Conservation (phyloP, 352 stramenopile genomes). For the Phytophthora nicotianae region DNA sequence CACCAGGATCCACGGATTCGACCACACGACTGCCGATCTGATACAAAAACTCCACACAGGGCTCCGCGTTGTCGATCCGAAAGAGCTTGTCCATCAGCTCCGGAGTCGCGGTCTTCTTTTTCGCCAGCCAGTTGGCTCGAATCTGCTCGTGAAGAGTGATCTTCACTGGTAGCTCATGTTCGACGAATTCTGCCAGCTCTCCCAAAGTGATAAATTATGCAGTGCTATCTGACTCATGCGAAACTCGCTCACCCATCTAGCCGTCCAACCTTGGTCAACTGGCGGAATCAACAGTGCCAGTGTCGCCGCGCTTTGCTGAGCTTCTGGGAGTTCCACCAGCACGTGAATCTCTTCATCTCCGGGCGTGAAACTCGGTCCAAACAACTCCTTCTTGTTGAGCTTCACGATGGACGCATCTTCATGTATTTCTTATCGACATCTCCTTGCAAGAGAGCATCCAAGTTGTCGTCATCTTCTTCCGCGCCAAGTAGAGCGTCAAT, state of each 20-base stretch:
- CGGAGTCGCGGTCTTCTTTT: constrained; percentile 23
- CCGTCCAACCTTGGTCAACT: constrained; percentile 6
- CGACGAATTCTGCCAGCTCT: constrained; percentile 2
- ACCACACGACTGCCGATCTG: constrained; percentile 22
- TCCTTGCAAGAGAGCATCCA: neutral
- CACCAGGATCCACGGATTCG: constrained; percentile 10
- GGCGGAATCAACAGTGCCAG: no score
- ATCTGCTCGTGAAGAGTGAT: neutral
- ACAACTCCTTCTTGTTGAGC: neutral
- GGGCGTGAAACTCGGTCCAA: neutral
- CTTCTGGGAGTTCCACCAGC: constrained; percentile 1
- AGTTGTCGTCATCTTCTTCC: constrained; percentile 3
- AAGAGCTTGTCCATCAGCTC: constrained; percentile 35
- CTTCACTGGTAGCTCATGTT: constrained; percentile 2
- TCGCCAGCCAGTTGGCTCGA: neutral
- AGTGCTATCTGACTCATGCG: neutral
- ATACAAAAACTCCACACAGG: constrained; percentile 26
- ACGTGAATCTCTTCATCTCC: constrained; percentile 5
- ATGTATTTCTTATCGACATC: neutral
- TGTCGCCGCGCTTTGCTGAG: no score
- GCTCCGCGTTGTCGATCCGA: constrained; percentile 21
- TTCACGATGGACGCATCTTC: constrained; percentile 3
- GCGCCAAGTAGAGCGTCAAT: neutral
- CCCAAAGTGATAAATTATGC: neutral
- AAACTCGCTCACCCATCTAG: constrained; percentile 1